Percentiles rank a stretch among this genome's conserved stretches.
These are phyloP conservation scores for Escallonia rubra DNA, from an alignment of 129 eudicot species.

Conservation along the genomic window DNA sequence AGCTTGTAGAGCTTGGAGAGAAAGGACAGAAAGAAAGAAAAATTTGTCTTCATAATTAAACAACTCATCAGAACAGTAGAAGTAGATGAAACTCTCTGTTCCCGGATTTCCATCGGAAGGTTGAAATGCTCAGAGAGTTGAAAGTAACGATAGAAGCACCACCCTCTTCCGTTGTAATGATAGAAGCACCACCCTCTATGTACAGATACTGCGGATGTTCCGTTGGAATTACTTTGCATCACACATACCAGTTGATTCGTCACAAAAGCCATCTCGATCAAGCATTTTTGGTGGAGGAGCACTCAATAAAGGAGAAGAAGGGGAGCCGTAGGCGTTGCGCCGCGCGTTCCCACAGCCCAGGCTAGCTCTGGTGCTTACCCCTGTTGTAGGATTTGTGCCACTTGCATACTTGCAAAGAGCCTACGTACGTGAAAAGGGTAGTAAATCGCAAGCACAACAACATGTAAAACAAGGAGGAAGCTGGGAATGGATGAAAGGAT, in stretches of 20 bases:
- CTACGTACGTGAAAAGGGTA: conserved; percentile 31
- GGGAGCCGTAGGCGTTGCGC: conserved; percentile 89
- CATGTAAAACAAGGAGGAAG: neutral
- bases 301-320: conserved; percentile 93
- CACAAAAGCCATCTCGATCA: conserved; percentile 90
- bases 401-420: conserved; percentile 98
- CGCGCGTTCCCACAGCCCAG: conserved; percentile 89
- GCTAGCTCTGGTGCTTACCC: conserved; percentile 88
- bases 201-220: too few relatives aligned
- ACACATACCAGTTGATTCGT: conserved; percentile 75
- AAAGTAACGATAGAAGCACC: too few relatives aligned
- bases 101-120: too few relatives aligned
- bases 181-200: too few relatives aligned
- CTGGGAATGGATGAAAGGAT: neutral
- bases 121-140: too few relatives aligned
- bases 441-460: neutral
- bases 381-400: conserved; percentile 90
- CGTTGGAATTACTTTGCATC: conserved; percentile 41
- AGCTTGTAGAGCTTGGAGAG: too few relatives aligned
- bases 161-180: too few relatives aligned
- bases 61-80: too few relatives aligned
- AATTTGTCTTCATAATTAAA: too few relatives aligned
- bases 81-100: too few relatives aligned
- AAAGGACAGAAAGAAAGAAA: too few relatives aligned
- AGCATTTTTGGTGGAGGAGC: conserved; percentile 90